These are phyloP conservation scores for Penicillium angulare DNA, from an alignment of 495 filamentous ascomycete genomes.

Conservation along the genomic window DNA sequence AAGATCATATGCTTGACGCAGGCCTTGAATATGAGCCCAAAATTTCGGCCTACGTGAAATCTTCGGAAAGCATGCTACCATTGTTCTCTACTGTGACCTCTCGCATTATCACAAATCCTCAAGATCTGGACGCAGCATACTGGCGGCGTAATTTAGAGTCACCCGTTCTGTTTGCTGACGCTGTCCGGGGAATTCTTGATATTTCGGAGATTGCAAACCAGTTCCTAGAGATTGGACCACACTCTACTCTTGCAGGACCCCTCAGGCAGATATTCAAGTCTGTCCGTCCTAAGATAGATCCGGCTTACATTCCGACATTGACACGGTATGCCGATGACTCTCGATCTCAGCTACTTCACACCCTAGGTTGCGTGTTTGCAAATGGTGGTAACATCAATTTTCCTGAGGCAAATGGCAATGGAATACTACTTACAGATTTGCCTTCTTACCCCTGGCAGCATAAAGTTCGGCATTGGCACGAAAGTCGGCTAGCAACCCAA, in stretches of 20 bases:
- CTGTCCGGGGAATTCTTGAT: not conserved
- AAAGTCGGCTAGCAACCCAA: constrained; percentile 42
- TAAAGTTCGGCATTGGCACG: constrained; percentile 41
- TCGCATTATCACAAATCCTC: constrained; percentile 11
- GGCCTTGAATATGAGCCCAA: not conserved
- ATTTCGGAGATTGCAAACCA: not conserved
- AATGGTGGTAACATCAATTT: constrained; percentile 21
- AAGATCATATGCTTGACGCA: not conserved
- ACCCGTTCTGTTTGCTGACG: constrained; percentile 21
- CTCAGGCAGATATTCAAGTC: constrained; percentile 41
- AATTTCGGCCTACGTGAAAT: constrained; percentile 1
- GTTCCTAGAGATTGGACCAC: constrained; percentile 63
- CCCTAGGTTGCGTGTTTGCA: constrained; percentile 28
- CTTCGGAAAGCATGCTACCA: constrained; percentile 1
- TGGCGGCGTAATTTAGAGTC: constrained; percentile 35
- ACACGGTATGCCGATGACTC: constrained; percentile 16
- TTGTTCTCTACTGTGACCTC: constrained; percentile 29
- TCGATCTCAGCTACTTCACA: constrained; percentile 16
- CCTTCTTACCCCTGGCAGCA: constrained; percentile 54
- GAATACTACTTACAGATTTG: constrained; percentile 36
- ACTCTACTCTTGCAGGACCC: constrained; percentile 58
- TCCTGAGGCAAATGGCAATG: constrained; percentile 22
- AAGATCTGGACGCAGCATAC: constrained; percentile 33
- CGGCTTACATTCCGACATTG: constrained; percentile 33
- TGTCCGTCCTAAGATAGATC: not conserved